These are phyloP conservation scores for Lipomyces orientalis DNA, from an alignment of 805 yeast species.

Conservation along the genomic window DNA sequence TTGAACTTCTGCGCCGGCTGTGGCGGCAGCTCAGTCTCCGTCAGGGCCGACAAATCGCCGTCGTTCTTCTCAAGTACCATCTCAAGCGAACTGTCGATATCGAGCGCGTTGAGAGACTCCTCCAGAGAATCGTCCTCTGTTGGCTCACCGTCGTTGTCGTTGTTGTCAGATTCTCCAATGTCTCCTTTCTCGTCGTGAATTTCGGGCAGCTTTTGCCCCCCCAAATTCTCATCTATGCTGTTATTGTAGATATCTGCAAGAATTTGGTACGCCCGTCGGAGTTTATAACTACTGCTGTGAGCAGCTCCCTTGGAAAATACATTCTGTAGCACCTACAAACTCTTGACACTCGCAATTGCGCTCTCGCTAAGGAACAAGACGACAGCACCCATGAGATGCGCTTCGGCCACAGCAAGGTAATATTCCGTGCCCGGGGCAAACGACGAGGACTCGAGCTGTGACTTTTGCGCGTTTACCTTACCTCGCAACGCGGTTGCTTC, in stretches of 20 bases:
- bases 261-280: constrained; percentile 86
- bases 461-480: constrained; percentile 52
- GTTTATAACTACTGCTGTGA: constrained; percentile 52
- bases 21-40: neutral
- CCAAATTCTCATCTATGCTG: constrained; percentile 7
- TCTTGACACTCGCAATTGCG: constrained; percentile 88
- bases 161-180: neutral
- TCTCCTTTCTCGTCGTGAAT: neutral
- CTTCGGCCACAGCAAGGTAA: constrained; percentile 88
- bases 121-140: constrained; percentile 2
- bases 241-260: constrained; percentile 69
- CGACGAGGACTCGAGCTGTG: constrained; percentile 69
- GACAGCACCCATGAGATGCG: constrained; percentile 82
- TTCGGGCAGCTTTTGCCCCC: neutral
- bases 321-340: constrained; percentile 51
- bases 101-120: constrained; percentile 21
- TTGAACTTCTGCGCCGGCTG: constrained; percentile 14
- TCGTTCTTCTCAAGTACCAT: constrained; percentile 7
- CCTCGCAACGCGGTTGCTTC: constrained; percentile 27
- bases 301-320: neutral
- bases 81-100: constrained; percentile 20
- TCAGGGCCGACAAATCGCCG: neutral
- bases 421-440: constrained; percentile 88
- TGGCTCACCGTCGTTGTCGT: neutral
- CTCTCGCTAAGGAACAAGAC: constrained; percentile 87